phyloP scores from a whole-genome alignment of 2,329 filamentous ascomycete species.

The Diaporthe sp. region DNA sequence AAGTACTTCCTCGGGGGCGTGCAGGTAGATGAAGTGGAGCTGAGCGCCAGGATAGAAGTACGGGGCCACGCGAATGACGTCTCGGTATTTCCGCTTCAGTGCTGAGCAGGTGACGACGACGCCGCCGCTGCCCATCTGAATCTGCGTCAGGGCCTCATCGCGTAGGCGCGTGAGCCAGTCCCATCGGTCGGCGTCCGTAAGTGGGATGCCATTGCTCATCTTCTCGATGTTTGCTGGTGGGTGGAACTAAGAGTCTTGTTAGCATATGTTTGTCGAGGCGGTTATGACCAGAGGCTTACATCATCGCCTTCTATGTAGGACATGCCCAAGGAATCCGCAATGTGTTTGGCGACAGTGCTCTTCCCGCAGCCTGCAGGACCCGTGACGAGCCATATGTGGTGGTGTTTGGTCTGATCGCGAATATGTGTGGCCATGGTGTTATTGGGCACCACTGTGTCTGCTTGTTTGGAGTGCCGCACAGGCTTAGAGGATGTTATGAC shows the following conservation, averaged over 20 bases:
- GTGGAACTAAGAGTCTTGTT: slow-evolving; percentile 73
- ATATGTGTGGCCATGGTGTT: slow-evolving; percentile 46
- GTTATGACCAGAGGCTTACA: slow-evolving; percentile 61
- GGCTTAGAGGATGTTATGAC: slow-evolving; percentile 47
- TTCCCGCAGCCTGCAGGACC: slow-evolving; percentile 86
- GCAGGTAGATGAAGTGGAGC: slow-evolving; percentile 94
- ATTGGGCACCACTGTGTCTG: slow-evolving; percentile 47
- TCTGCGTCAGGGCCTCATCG: slow-evolving; percentile 71
- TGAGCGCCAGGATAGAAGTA: slow-evolving; percentile 80
- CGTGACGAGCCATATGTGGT: slow-evolving; percentile 85
- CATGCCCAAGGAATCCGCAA: slow-evolving; percentile 72
- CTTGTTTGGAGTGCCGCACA: slow-evolving; percentile 41
- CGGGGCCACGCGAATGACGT: slow-evolving; percentile 85
- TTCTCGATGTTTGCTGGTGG: slow-evolving; percentile 86
- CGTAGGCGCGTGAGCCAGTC: slow-evolving; percentile 91
- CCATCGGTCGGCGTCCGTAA: slow-evolving; percentile 96
- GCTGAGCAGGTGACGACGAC: slow-evolving; percentile 98
- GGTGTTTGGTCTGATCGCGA: slow-evolving; percentile 52
- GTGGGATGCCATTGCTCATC: slow-evolving; percentile 85
- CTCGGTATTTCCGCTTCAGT: slow-evolving; percentile 96
- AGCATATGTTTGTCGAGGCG: slow-evolving; percentile 11
- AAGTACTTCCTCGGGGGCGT: slow-evolving; percentile 80
- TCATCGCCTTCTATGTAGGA: slow-evolving; percentile 85
- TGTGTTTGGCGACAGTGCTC: slow-evolving; percentile 77
- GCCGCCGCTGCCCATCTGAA: slow-evolving; percentile 71